These are phyloP conservation scores for Vitellaria paradoxa DNA, from an alignment of 179 eudicot genomes.

Conservation along the genomic window DNA sequence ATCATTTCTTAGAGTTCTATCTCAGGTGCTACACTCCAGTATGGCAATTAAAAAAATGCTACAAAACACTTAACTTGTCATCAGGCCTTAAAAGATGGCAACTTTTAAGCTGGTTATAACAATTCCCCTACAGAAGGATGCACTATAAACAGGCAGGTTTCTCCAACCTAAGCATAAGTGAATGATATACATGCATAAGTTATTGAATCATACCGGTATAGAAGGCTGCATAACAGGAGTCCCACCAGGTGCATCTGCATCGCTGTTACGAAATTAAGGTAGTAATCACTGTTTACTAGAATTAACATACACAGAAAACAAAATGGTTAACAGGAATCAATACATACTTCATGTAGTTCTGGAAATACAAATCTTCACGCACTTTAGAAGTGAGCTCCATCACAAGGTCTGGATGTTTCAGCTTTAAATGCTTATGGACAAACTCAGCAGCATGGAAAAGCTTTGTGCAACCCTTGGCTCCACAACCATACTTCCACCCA, in stretches of 20 bases:
- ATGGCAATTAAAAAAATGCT: no score
- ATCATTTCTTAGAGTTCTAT: no score
- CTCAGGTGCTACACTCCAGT: no score
- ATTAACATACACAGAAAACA: neutral
- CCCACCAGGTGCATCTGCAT: slow-evolving; percentile 95
- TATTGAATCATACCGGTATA: slow-evolving; percentile 48
- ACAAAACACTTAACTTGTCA: no score
- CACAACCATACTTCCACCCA: slow-evolving; percentile 99
- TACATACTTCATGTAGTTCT: slow-evolving; percentile 92
- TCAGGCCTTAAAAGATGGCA: no score
- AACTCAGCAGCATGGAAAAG: slow-evolving; percentile 98
- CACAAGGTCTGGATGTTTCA: slow-evolving; percentile 82
- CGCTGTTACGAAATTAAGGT: slow-evolving; percentile 45
- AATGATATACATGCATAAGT: neutral
- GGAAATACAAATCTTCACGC: slow-evolving; percentile 94
- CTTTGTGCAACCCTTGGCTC: slow-evolving; percentile 99
- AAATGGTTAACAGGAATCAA: neutral
- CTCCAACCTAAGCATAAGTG: neutral
- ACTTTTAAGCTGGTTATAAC: neutral
- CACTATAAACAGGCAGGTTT: neutral
- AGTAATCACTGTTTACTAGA: slow-evolving; percentile 16
- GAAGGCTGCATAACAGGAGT: slow-evolving; percentile 91
- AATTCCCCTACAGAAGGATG: neutral
- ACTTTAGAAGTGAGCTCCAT: slow-evolving; percentile 85
- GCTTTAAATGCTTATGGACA: slow-evolving; percentile 95